Conservation (phyloP, 78 protist genomes). For the Guillardia theta region DNA sequence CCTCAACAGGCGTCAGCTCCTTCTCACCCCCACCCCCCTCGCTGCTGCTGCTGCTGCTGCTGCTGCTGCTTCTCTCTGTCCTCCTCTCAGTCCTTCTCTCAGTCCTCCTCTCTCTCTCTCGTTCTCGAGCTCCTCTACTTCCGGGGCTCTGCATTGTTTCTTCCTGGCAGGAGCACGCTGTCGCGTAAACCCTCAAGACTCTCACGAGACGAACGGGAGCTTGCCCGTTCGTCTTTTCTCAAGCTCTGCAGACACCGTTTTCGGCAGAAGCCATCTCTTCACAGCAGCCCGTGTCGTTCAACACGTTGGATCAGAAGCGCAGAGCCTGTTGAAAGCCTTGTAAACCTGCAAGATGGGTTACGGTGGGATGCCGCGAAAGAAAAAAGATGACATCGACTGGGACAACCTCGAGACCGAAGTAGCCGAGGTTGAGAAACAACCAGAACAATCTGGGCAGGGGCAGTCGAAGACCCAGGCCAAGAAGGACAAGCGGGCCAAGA, state of each 20-base stretch:
- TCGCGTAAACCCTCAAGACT: neutral
- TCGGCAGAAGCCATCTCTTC: neutral
- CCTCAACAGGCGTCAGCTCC: neutral
- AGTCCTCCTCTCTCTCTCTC: neutral
- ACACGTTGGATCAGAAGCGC: neutral
- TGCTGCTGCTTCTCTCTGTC: neutral
- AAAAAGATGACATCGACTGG: neutral
- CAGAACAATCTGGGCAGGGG: neutral
- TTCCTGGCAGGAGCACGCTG: neutral
- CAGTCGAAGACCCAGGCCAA: neutral
- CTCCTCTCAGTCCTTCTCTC: neutral
- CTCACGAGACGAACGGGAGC: neutral
- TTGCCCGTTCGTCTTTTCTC: neutral
- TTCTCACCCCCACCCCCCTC: neutral
- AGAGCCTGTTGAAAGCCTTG: neutral
- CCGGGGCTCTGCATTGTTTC: neutral
- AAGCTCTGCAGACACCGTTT: neutral
- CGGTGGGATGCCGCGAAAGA: conserved; percentile 10
- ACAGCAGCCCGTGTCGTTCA: neutral
- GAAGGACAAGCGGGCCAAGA: neutral
- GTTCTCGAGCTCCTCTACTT: neutral
- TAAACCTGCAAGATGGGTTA: neutral
- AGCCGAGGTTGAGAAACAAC: neutral
- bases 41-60: neutral
- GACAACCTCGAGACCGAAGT: neutral